A percentile compares a stretch with the other conserved stretches of the same genome.
Evolutionary conservation across 345 rosid species (phyloP).

Genomic region (Euphorbia peplus): DNA sequence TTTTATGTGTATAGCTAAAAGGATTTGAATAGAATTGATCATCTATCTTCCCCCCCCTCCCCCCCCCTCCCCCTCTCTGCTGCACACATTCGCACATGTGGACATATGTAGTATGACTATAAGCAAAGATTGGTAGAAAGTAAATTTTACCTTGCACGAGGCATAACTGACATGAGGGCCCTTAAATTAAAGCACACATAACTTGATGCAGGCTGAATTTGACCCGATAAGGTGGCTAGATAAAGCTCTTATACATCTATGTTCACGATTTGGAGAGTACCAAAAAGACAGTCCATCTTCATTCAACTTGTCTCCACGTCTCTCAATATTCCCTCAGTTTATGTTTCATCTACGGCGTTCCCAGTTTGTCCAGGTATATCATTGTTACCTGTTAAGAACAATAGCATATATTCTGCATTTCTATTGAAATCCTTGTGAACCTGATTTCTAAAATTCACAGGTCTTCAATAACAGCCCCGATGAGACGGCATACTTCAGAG

Average conservation of each 20-base stretch:
- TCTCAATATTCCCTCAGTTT: constrained; percentile 84
- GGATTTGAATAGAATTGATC: neutral
- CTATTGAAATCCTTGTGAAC: neutral
- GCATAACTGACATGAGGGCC: neutral
- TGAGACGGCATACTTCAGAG: constrained; percentile 91
- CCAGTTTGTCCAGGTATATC: constrained; percentile 87
- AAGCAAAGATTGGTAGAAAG: neutral
- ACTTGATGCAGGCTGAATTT: constrained; percentile 63
- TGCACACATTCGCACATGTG: neutral
- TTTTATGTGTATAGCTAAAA: constrained; percentile 2
- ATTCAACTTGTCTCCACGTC: constrained; percentile 73
- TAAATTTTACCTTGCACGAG: neutral
- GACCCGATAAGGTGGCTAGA: constrained; percentile 96
- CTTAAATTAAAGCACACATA: neutral
- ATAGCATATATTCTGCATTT: constrained; percentile 6
- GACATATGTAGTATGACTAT: neutral
- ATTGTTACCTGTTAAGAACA: neutral
- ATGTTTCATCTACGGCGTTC: constrained; percentile 92
- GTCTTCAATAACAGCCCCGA: constrained; percentile 98
- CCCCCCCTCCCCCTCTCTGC: neutral
- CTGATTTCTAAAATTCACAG: constrained; percentile 33
- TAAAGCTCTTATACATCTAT: constrained; percentile 76
- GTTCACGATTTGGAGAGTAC: constrained; percentile 84
- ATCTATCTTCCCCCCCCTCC: neutral
- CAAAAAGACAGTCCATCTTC: constrained; percentile 78